Evolutionary conservation across 495 filamentous ascomycete genomes (phyloP), one percentile per base, ranked within the genome.

Genomic region (Trichoderma gamsii): DNA sequence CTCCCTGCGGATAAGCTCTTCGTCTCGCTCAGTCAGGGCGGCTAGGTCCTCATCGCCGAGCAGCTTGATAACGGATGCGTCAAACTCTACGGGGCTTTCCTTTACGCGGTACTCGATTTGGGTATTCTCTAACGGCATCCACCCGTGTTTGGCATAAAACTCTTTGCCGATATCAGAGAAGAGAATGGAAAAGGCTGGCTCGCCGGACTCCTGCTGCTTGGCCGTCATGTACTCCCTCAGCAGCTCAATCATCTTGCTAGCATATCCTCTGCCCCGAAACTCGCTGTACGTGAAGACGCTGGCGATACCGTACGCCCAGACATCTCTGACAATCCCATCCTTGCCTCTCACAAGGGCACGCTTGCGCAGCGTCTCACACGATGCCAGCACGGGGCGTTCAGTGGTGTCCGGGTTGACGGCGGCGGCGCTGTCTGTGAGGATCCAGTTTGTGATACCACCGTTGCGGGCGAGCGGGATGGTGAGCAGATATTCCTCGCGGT

Each of bases 111-210:
- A 84, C 35, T 83, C 76, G 66, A 94, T 83, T 69, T 97, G 94
- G 18, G 83, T 79, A 38, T 89, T 92, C 11, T 79, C 77, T 71
- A 88, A 93, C 0, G 89, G 83, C 66, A 84, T 78, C 95, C 95
- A 99, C 35, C 93, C 95, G 70, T 86, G 84, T 65, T 82, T 84
- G 9, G 92, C 85, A 76, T 97, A 99, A 77, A 96, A 97, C n/a
- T 77, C 77, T 81, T 96, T 97, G 4, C 95, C 95, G 72, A 99
- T 97, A 76, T 99, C 95, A 12, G 93, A 97, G 78, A 89, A 99
- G 41, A 99, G 77, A 29, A 94, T 85, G 11, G 89, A 89, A 73
- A 91, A 92, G 32, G 72, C 66, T 4, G 25, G 44, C 21, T 65
- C 41, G 64, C 72, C 52, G 38, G 6, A 67, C 43, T 32, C 27